Base-by-base conservation (phyloP, 345 rosid species). In the Hibiscus syriacus region DNA sequence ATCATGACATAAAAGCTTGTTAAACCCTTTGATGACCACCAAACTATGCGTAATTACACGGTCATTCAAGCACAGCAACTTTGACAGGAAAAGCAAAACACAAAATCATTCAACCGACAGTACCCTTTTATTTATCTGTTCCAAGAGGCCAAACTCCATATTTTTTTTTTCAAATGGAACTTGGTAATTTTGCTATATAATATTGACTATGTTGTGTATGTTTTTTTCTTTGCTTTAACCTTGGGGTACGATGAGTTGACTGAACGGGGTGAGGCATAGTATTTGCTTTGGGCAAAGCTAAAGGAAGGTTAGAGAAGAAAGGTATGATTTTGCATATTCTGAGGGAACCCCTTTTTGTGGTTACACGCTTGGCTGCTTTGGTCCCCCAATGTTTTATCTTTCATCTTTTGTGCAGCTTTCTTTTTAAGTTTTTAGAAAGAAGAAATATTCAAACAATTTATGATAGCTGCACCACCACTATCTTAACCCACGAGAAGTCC, bases 361-460 rank as follows among this genome's bases (percentile, higher is more conserved):
- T 81, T 88, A 82, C 97, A 91, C 90, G 98, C 98, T 86, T 89
- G 98, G 93, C 74, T 82, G 82, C 84, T 66, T 82, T 80, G 84
- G 86, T 89, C 81, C 86, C 90, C 90, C 87, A 78, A 75, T 70
- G 68, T 66, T 66, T 59, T 81, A 74, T 68, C 86, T 83, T 79
- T 58, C 76, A 59, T 71, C 77, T 74, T 73, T 72, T 76, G 50
- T 58, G 55, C 70, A 75, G 70, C 75, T 70, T 71, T 81, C 27
- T 46, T n/a, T n/a, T 43, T 46, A 5, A 48, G 1, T 48, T 48
- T 48, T 48, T 48, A n/a, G 72, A n/a, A 30, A 66, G 25, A 49
- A 5, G 41, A 39, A 54, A 19, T 48, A 53, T 81, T 81, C 87
- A 81, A 84, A 76, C 79, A 72, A 70, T 74, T 74, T 75, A 84